phyloP scores from a whole-genome alignment of 2,329 filamentous ascomycete genomes.

The Magnaporthales sp. region DNA sequence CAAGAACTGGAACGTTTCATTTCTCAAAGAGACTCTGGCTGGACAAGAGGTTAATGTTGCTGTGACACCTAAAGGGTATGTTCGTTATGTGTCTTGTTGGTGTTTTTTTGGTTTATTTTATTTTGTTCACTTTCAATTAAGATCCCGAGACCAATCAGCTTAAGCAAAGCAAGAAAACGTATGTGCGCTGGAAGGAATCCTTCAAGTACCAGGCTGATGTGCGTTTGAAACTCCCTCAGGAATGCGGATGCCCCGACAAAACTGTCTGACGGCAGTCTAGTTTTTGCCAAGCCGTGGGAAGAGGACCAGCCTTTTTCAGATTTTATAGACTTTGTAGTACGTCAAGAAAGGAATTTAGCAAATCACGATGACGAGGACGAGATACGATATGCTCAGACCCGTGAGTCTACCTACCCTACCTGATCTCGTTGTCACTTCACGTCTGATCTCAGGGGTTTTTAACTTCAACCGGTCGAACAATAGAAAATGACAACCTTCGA shows the following conservation, averaged over 20 bases:
- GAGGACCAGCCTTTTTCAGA: constrained; percentile 50
- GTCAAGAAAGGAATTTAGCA: constrained; percentile 40
- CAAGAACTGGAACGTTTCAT: constrained; percentile 51
- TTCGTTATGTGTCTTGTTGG: not conserved
- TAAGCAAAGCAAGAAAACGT: constrained; percentile 13
- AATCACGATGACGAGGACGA: constrained; percentile 26
- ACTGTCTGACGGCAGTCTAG: constrained; percentile 21
- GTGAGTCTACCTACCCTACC: constrained; percentile 30
- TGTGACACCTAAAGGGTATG: constrained; percentile 62
- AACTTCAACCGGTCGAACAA: not conserved
- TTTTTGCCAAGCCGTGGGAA: constrained; percentile 68
- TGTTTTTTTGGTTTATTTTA: not conserved
- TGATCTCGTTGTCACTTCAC: not conserved
- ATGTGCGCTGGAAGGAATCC: not conserved
- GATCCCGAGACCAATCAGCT: too few relatives aligned
- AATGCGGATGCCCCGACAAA: constrained; percentile 45
- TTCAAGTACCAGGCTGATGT: not conserved
- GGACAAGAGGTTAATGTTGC: constrained; percentile 62
- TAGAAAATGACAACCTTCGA: constrained; percentile 71
- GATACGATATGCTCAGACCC: constrained; percentile 68
- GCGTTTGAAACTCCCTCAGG: constrained; percentile 13
- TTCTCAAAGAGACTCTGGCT: constrained; percentile 46
- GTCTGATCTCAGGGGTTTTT: not conserved
- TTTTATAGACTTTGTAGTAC: constrained; percentile 53
- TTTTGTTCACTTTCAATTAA: constrained; percentile 1